phyloP scores from a whole-genome alignment of 2,329 filamentous ascomycete species.

The Didymella segeticola region DNA sequence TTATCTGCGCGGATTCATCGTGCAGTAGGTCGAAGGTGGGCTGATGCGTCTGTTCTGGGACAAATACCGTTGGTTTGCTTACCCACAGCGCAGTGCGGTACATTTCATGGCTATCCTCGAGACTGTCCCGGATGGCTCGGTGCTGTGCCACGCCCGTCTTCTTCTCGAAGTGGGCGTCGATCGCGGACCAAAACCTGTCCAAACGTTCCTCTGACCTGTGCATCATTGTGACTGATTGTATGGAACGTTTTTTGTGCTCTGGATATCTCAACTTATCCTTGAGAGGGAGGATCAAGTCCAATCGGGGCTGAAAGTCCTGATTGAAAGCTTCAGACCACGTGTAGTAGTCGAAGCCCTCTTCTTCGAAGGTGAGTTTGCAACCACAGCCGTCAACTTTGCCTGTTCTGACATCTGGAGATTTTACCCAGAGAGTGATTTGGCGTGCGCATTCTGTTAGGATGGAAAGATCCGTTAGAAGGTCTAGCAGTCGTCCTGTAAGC shows the following conservation, averaged over 20 bases:
- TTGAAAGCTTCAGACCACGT: not conserved
- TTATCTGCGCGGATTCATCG: not conserved
- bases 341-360: not conserved
- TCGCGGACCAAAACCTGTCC: conserved; percentile 55
- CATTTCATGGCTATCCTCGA: not conserved
- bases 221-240: conserved; percentile 46
- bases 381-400: not conserved
- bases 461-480: conserved; percentile 1
- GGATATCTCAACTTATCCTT: not conserved
- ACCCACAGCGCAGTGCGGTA: not conserved
- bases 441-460: not conserved
- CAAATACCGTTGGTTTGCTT: not conserved
- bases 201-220: conserved; percentile 55
- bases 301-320: not conserved
- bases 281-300: not conserved
- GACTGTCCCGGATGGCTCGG: conserved; percentile 3
- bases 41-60: not conserved
- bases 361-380: not conserved
- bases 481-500: not conserved
- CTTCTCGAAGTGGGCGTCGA: not conserved
- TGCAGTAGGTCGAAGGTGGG: not conserved
- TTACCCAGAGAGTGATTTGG: conserved; percentile 50
- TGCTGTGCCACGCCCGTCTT: conserved; percentile 12
- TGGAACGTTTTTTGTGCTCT: conserved; percentile 32
- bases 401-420: not conserved